Evolutionary conservation across 805 yeast genomes (phyloP).

Genomic region (Phaffomyces opuntiae): DNA sequence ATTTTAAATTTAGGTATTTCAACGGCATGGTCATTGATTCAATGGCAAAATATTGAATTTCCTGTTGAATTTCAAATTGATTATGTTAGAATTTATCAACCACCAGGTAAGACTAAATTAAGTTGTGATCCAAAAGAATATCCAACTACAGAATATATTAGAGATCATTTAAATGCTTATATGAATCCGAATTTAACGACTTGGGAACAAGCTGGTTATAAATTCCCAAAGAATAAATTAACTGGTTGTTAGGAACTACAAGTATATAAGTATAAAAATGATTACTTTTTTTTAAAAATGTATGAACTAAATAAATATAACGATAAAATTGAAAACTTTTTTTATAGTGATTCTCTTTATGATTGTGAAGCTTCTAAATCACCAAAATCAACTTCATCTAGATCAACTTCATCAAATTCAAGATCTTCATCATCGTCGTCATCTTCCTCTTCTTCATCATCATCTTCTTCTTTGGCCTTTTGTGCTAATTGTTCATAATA

Average conservation of each 20-base stretch:
- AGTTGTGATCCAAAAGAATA: conserved; percentile 43
- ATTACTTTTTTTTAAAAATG: background rate
- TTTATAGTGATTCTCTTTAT: background rate
- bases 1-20: conserved; percentile 44
- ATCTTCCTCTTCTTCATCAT: conserved; percentile 21
- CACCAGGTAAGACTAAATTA: conserved; percentile 30
- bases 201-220: conserved; percentile 74
- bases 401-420: conserved; percentile 57
- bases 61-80: conserved; percentile 52
- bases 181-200: conserved; percentile 57
- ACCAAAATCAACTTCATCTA: conserved; percentile 32
- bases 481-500: conserved; percentile 22
- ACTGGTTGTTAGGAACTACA: conserved; percentile 29
- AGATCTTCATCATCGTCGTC: conserved; percentile 41
- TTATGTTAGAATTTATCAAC: conserved; percentile 44
- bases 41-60: conserved; percentile 38
- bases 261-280: background rate
- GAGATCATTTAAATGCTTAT: conserved; percentile 34
- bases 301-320: background rate
- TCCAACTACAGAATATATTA: conserved; percentile 41
- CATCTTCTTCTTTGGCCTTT: conserved; percentile 20
- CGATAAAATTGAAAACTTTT: background rate
- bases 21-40: conserved; percentile 43
- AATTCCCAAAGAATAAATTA: conserved; percentile 54
- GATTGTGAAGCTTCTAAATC: conserved; percentile 23